Percentiles rank a stretch among this genome's conserved stretches.
Conservation (phyloP, 23 red algal genomes). For the Gracilaria vermiculophylla region DNA sequence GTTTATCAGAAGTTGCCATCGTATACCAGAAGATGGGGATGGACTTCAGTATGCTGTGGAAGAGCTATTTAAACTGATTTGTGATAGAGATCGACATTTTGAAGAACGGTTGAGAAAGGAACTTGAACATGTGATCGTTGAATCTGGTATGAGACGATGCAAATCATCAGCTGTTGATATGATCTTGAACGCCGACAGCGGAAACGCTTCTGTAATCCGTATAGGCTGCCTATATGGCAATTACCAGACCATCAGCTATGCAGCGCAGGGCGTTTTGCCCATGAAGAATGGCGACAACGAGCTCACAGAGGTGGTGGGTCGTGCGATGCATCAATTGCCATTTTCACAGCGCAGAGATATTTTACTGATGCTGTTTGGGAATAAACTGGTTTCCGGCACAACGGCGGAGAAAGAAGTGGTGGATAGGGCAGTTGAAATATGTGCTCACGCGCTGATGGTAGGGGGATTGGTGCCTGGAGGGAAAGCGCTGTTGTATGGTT, state of each 20-base stretch:
- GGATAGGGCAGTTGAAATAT: neutral
- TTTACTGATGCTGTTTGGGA: neutral
- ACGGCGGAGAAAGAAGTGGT: neutral
- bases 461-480: neutral
- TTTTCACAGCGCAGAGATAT: constrained; percentile 18
- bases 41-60: neutral
- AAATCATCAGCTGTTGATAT: neutral
- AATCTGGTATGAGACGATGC: neutral
- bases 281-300: neutral
- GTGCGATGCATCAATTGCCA: neutral
- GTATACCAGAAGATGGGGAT: neutral
- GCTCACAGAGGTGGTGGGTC: neutral
- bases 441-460: constrained; percentile 13
- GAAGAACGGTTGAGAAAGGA: neutral
- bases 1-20: neutral
- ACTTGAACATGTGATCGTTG: neutral
- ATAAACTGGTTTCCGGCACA: too few relatives aligned
- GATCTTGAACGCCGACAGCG: neutral
- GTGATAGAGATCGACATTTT: neutral
- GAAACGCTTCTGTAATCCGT: constrained; percentile 1
- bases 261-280: neutral
- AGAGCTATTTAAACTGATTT: neutral
- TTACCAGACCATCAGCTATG: neutral
- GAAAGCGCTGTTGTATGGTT: neutral
- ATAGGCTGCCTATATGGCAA: neutral